Percentiles rank a stretch among this genome's conserved stretches.
Evolutionary conservation across 805 yeast species (phyloP).

Genomic region (Yarrowia keelungensis): DNA sequence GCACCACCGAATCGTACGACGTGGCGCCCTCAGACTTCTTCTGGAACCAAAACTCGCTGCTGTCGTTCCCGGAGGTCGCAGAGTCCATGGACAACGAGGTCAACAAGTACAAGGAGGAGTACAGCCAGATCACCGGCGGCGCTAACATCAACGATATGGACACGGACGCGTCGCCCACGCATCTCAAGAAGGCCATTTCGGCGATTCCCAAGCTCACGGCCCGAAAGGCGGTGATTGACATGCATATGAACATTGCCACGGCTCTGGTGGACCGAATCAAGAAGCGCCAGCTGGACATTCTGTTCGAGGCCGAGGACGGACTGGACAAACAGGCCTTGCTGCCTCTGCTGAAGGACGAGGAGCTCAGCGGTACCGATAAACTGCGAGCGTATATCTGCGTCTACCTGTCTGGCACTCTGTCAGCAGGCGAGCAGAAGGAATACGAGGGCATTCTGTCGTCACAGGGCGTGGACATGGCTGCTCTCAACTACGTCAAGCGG

Average conservation of each 20-base stretch:
- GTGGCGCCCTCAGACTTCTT: slow-evolving; percentile 93
- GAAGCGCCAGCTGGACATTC: slow-evolving; percentile 84
- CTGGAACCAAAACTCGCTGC: slow-evolving; percentile 81
- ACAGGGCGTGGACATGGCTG: slow-evolving; percentile 63
- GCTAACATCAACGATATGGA: slow-evolving; percentile 75
- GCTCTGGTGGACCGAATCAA: slow-evolving; percentile 82
- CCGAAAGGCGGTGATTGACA: slow-evolving; percentile 85
- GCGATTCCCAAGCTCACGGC: slow-evolving; percentile 92
- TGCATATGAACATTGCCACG: slow-evolving; percentile 95
- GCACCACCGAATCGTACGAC: slow-evolving; percentile 67
- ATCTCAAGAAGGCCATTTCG: slow-evolving; percentile 73
- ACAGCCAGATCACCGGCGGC: slow-evolving; percentile 79
- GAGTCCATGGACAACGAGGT: slow-evolving; percentile 91
- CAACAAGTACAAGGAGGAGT: slow-evolving; percentile 81
- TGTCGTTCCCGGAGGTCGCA: slow-evolving; percentile 99
- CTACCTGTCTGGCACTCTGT: slow-evolving; percentile 58
- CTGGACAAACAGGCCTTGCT: slow-evolving; percentile 60
- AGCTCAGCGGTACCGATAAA: slow-evolving; percentile 70
- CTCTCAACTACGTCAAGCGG: slow-evolving; percentile 77
- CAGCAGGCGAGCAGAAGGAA: slow-evolving; percentile 60
- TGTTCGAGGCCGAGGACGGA: slow-evolving; percentile 93
- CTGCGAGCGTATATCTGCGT: slow-evolving; percentile 87
- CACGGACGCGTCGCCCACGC: slow-evolving; percentile 56
- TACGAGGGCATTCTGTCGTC: slow-evolving; percentile 67
- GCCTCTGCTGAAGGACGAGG: slow-evolving; percentile 60